Conservation (phyloP, 768 basidiomycete species). For the Cubamyces sp. region DNA sequence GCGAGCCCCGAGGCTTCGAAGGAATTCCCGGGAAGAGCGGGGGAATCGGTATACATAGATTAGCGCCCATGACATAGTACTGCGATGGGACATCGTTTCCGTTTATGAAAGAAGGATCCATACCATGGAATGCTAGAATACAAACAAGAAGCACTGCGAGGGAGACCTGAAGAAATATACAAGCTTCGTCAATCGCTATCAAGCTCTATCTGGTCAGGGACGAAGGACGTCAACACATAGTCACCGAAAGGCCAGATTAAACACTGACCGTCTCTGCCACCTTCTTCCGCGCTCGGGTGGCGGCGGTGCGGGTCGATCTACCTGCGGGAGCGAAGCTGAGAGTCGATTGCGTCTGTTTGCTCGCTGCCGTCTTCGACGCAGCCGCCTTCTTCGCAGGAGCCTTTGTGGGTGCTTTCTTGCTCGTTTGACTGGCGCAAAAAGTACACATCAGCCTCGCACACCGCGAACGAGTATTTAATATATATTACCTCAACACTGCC, state of each 20-base stretch:
- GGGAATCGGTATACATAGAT: not conserved
- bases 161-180: not conserved
- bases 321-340: constrained; percentile 65
- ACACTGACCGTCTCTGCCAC: constrained; percentile 51
- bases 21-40: constrained; percentile 5
- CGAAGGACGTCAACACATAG: not conserved
- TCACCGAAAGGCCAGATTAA: too few species aligned
- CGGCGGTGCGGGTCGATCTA: constrained; percentile 64
- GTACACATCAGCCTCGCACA: not conserved
- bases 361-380: constrained; percentile 26
- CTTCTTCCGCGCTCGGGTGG: constrained; percentile 66
- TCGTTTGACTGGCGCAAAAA: constrained; percentile 36
- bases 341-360: constrained; percentile 52
- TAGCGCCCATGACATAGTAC: not conserved
- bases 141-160: not conserved
- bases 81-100: too few species aligned
- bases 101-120: too few species aligned
- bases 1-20: not conserved
- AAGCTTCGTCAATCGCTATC: constrained; percentile 27
- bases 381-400: constrained; percentile 53
- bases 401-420: constrained; percentile 47
- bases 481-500: constrained; percentile 63
- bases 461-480: not conserved
- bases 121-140: too few species aligned
- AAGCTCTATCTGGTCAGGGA: constrained; percentile 24